Evolutionary conservation across 2,329 filamentous ascomycete genomes (phyloP), one percentile per base, ranked within the genome.

Genomic region (Fusarium transvaalense): DNA sequence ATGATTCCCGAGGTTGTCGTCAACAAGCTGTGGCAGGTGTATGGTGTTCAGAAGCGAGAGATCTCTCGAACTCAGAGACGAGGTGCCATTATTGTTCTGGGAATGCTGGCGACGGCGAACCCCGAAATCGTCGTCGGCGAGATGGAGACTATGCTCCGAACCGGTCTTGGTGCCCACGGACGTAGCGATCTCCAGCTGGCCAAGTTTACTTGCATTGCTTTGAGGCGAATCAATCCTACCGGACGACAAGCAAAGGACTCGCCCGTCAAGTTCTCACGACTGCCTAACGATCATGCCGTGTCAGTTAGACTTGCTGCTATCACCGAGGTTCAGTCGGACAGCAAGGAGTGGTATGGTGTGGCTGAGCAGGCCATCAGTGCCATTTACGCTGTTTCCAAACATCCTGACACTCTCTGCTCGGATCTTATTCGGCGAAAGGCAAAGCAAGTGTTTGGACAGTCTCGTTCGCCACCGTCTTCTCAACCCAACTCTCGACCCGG

Each of bases 341-440:
- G 91, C 81, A 96, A 97, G 76, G 96, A 99, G 77, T 99, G 96
- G 92, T 94, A 92, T 73, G 96, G 96, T 5, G 90, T 98, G 42
- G 94, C 96, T 21, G 97, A 99, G 77, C 96, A 99, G 80, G 95
- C 96, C 10, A 93, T 99, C 76, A 92, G 92, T 70, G 96, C 96
- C 47, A 97, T 99, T 50, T 99, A 99, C 75, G 89, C 93, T 29
- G 85, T 99, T 17, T 94, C 96, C 3, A 97, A 96, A 77, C 94
- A 98, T 76, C 96, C 96, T 0, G 96, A 99, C 76, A 92, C 91
- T 5, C 85, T 99, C 9, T 98, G 94, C 78, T 97, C 96, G 0
- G 93, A 97, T 59, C 91, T 98, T 15, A 87, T 99, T 48, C 89
- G 93, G 56, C 88, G 92, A 69, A 97, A 97, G 82, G 96, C 95